A percentile compares a stretch with the other conserved stretches of the same genome.
Evolutionary conservation across 177 flowering plant species (phyloP).

Genomic region (Vitis hybrid): DNA sequence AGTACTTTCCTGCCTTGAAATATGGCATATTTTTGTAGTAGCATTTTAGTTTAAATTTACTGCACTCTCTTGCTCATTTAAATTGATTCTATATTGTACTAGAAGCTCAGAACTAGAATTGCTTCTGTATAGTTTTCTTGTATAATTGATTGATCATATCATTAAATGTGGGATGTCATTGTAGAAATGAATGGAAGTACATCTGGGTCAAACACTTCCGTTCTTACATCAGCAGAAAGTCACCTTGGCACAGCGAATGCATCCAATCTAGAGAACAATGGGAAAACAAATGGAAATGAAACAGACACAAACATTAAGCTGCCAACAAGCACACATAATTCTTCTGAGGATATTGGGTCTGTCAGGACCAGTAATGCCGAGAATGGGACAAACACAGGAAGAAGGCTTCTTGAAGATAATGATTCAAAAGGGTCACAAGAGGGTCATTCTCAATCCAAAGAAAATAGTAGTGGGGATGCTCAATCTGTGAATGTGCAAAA

Average conservation of each 20-base stretch:
- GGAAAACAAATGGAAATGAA: constrained; percentile 37
- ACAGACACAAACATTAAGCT: constrained; percentile 37
- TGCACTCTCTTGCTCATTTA: too few species aligned
- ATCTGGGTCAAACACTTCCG: constrained; percentile 26
- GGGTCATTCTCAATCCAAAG: constrained; percentile 39
- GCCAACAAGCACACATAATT: constrained; percentile 35
- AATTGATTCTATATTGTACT: neutral
- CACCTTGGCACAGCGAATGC: constrained; percentile 15
- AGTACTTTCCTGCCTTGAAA: too few species aligned
- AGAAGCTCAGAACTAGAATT: neutral
- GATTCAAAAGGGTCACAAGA: constrained; percentile 37
- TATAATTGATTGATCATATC: neutral
- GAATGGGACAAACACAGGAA: constrained; percentile 42
- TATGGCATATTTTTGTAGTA: too few species aligned
- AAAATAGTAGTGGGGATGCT: constrained; percentile 26
- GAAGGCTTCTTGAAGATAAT: constrained; percentile 79
- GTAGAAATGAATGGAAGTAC: constrained; percentile 46
- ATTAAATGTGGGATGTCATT: constrained; percentile 10
- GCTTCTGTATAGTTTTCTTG: neutral
- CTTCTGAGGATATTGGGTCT: constrained; percentile 30
- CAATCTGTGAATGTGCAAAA: constrained; percentile 78
- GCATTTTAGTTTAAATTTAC: neutral
- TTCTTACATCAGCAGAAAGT: constrained; percentile 16
- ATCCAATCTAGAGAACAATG: constrained; percentile 33
- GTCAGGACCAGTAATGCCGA: constrained; percentile 20